Conservation (phyloP, 371 early-diverging fungal species). For the Apophysomyces ossiformis region DNA sequence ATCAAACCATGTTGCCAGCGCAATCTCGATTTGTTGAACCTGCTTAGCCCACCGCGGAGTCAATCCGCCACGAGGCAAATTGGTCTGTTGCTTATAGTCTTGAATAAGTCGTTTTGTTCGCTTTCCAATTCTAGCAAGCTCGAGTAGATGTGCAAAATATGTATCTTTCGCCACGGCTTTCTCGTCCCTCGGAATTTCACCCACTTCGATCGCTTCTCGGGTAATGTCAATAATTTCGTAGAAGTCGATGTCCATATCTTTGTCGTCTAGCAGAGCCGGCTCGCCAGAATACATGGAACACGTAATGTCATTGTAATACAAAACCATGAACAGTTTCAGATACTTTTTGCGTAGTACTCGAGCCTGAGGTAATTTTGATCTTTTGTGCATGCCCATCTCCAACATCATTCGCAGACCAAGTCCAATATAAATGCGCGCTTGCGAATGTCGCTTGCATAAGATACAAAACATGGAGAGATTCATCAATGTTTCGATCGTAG, state of each 20-base stretch:
- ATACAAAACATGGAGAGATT: constrained; percentile 46
- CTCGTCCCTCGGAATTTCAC: constrained; percentile 31
- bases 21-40: constrained; percentile 39
- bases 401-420: constrained; percentile 45
- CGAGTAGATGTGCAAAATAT: constrained; percentile 40
- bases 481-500: constrained; percentile 47
- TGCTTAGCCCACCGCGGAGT: constrained; percentile 35
- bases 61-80: constrained; percentile 21
- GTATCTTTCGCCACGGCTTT: constrained; percentile 48
- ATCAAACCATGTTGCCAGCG: constrained; percentile 44
- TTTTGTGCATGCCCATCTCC: constrained; percentile 41
- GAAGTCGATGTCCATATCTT: constrained; percentile 39
- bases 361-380: constrained; percentile 22
- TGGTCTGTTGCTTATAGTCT: constrained; percentile 35
- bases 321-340: constrained; percentile 40
- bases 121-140: constrained; percentile 43
- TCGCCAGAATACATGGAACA: constrained; percentile 37
- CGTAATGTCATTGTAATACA: constrained; percentile 46
- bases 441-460: constrained; percentile 44
- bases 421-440: constrained; percentile 43
- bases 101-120: constrained; percentile 27
- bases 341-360: constrained; percentile 33
- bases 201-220: constrained; percentile 20
- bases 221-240: constrained; percentile 41
- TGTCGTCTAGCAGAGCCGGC: constrained; percentile 36